Evolutionary conservation across 345 rosid genomes (phyloP), one percentile per base, ranked within the genome.

Genomic region (Toxicodendron radicans): DNA sequence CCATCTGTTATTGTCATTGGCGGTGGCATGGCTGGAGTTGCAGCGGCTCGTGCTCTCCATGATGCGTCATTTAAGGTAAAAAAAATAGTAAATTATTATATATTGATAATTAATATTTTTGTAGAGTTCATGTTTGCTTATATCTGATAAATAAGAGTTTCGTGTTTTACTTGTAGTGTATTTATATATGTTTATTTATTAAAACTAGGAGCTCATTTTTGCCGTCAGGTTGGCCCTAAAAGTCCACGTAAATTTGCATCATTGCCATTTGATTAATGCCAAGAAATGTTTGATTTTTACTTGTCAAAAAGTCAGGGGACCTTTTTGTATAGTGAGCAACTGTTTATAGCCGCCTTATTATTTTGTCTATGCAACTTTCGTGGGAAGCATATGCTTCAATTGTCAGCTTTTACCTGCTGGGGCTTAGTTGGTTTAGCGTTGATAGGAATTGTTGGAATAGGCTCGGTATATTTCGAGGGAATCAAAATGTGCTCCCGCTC

Each of bases 1-100:
- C 98, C 98, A 0, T 90, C 98, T 17, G 98, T 91, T 33, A 88
- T 95, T 38, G 97, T 95, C 64, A 87, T 93, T 18, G 99, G 99
- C 20, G 88, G 87, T 75, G 99, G 99, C 64, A 83, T 95, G 68
- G 90, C 92, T 49, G 99, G 99, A 73, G 74, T 95, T 66, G 82
- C 99, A 12, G 99, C 98, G 78, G 99, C 98, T 56, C 93, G 94
- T 6, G 83, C 97, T 46, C 98, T 93, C 66, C 91, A 85, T 57
- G 97, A 95, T 75, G 99, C 98, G 23, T 89, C 94, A 63, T 84
- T 95, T 79, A 91, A 88, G 97, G 99, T 95, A 75, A 58, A 5
- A 46, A 46, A 10, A 16, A 51, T 51, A 13, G 16, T 3, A 38
- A 38, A 7, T 35, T 62, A 58, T 45, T 3, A 5, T 70, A 17